A percentile compares a stretch with the other conserved stretches of the same genome.
Evolutionary conservation across 441 rosid genomes (phyloP).

Genomic region (Gossypium gossypioides): DNA sequence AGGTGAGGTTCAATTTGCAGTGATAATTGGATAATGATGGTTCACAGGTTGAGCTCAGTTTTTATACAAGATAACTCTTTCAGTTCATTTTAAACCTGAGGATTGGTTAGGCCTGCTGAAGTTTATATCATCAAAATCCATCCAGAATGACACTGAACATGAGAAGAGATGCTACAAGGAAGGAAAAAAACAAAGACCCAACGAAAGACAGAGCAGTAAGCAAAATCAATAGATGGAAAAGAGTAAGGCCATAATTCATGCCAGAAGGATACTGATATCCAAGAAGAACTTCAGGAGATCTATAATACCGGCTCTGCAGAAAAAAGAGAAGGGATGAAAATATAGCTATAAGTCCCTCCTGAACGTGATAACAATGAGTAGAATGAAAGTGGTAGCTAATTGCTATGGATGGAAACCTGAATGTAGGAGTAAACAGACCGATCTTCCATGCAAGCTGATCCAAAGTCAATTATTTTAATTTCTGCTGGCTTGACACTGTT

Average conservation of each 20-base stretch:
- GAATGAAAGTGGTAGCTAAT: conserved; percentile 4
- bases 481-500: conserved; percentile 83
- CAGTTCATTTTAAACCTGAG: not conserved
- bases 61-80: not conserved
- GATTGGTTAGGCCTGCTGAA: not conserved
- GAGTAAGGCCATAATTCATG: conserved; percentile 1
- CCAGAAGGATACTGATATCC: conserved; percentile 92
- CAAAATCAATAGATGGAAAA: conserved; percentile 7
- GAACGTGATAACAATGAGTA: conserved; percentile 12
- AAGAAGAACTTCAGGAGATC: conserved; percentile 97
- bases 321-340: conserved; percentile 13
- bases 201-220: not conserved
- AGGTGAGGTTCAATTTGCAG: not conserved
- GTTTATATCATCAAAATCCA: not conserved
- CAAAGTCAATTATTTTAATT: conserved; percentile 96
- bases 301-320: conserved; percentile 96
- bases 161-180: not conserved
- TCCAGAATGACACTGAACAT: not conserved
- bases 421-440: conserved; percentile 96
- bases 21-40: not conserved
- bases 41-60: not conserved
- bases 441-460: conserved; percentile 99
- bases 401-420: conserved; percentile 49
- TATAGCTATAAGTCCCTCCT: conserved; percentile 9
- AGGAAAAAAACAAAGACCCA: not conserved